A percentile compares a stretch with the other conserved stretches of the same genome.
Evolutionary conservation across 2,329 filamentous ascomycete species (phyloP).

Genomic region (Neophaeococcomyces mojaviensis): DNA sequence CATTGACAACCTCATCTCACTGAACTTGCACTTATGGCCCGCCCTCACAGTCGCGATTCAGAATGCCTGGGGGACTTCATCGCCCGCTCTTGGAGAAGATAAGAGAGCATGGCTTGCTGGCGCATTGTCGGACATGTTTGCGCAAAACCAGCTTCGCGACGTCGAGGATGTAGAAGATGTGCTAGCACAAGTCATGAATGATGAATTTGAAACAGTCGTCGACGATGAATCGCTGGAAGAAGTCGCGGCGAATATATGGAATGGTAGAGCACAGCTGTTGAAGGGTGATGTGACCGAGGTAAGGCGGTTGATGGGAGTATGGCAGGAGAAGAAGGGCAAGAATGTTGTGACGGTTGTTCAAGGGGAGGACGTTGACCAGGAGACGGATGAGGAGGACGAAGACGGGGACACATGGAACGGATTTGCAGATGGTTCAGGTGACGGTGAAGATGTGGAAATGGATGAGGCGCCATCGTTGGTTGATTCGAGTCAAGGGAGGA

Average conservation of each 20-base stretch:
- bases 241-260: slow-evolving; percentile 66
- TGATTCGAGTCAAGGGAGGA: slow-evolving; percentile 41
- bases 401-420: slow-evolving; percentile 51
- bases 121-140: slow-evolving; percentile 72
- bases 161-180: slow-evolving; percentile 74
- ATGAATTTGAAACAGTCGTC: slow-evolving; percentile 89
- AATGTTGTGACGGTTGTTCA: slow-evolving; percentile 27
- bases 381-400: slow-evolving; percentile 50
- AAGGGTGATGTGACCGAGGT: slow-evolving; percentile 37
- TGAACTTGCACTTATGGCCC: slow-evolving; percentile 79
- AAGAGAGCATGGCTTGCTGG: slow-evolving; percentile 97
- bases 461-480: slow-evolving; percentile 60
- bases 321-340: slow-evolving; percentile 33
- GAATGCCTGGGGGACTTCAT: slow-evolving; percentile 70
- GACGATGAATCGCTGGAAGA: slow-evolving; percentile 79
- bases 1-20: slow-evolving; percentile 82
- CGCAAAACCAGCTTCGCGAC: slow-evolving; percentile 53
- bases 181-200: slow-evolving; percentile 81
- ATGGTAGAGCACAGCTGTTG: slow-evolving; percentile 52
- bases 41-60: slow-evolving; percentile 79
- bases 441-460: slow-evolving; percentile 57
- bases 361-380: slow-evolving; percentile 41
- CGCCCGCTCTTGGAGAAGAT: slow-evolving; percentile 57
- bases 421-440: slow-evolving; percentile 45
- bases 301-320: slow-evolving; percentile 49